Conservation (phyloP, 108 stramenopile species). For the Seminavis robusta region DNA sequence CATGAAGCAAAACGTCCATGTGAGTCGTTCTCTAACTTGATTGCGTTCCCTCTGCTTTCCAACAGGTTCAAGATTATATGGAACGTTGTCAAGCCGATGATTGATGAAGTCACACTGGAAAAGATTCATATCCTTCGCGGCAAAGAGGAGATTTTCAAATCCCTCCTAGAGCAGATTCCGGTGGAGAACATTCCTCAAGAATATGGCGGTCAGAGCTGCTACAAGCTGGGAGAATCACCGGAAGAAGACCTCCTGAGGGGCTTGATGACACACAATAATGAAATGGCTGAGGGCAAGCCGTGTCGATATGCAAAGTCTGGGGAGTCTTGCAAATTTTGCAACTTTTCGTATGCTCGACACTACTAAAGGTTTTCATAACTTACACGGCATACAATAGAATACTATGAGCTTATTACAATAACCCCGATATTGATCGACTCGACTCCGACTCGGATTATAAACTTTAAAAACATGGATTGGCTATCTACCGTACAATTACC, state of each 20-base stretch:
- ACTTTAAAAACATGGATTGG: too few species aligned
- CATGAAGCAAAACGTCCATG: too few species aligned
- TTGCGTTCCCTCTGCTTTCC: slow-evolving; percentile 10
- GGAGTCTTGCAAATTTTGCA: too few species aligned
- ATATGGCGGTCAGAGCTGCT: slow-evolving; percentile 57
- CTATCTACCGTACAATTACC: too few species aligned
- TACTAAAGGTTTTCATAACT: too few species aligned
- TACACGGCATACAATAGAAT: too few species aligned
- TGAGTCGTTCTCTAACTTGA: neutral
- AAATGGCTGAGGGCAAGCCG: slow-evolving; percentile 25
- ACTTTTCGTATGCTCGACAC: too few species aligned
- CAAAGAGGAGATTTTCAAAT: slow-evolving; percentile 34
- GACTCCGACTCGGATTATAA: too few species aligned
- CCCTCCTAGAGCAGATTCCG: slow-evolving; percentile 46
- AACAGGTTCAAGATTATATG: slow-evolving; percentile 58
- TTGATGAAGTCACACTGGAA: slow-evolving; percentile 54
- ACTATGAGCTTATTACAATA: too few species aligned
- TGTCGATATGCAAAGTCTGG: too few species aligned
- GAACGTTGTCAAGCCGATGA: slow-evolving; percentile 58
- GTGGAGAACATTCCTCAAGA: slow-evolving; percentile 66
- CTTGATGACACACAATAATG: slow-evolving; percentile 53
- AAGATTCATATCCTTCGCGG: slow-evolving; percentile 56
- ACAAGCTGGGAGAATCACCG: slow-evolving; percentile 52
- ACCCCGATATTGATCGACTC: too few species aligned
- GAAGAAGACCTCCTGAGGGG: slow-evolving; percentile 45